These are phyloP conservation scores for Monsonia emarginata DNA, from an alignment of 441 rosid species.

Conservation along the genomic window DNA sequence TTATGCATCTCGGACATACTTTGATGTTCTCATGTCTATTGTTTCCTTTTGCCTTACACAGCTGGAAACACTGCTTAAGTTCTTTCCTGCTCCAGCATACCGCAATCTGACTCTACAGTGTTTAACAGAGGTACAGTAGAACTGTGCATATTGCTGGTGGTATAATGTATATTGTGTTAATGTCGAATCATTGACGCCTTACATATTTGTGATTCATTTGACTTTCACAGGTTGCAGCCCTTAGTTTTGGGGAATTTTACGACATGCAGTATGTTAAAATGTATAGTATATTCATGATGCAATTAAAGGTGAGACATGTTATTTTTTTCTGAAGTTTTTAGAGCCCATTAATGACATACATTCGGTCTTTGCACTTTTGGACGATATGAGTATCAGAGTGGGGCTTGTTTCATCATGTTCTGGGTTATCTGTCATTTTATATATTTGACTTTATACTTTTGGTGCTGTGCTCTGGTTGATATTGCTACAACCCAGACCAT, in stretches of 20 bases:
- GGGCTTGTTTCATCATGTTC: not conserved
- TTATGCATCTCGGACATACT: not conserved
- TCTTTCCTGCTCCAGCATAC: constrained; percentile 72
- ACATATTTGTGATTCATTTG: constrained; percentile 11
- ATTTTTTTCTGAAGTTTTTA: not conserved
- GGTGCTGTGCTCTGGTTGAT: not conserved
- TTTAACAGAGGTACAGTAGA: constrained; percentile 69
- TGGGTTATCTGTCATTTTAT: not conserved
- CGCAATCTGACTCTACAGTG: constrained; percentile 95
- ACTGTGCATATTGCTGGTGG: not conserved
- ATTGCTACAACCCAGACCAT: constrained; percentile 38
- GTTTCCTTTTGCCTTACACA: constrained; percentile 29
- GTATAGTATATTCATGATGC: constrained; percentile 70
- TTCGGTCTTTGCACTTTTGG: not conserved
- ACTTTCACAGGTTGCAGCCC: constrained; percentile 72
- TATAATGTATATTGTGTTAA: not conserved
- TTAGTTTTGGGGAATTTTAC: constrained; percentile 85
- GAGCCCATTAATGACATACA: not conserved
- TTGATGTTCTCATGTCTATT: not conserved
- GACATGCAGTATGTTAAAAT: constrained; percentile 69
- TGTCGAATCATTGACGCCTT: constrained; percentile 3
- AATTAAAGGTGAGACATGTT: constrained; percentile 49
- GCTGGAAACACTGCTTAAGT: constrained; percentile 91
- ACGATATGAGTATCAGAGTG: not conserved
- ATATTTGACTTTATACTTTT: constrained; percentile 7